phyloP scores from a whole-genome alignment of 192 early-diverging fungal genomes.

The Gaertneriomyces sp. region DNA sequence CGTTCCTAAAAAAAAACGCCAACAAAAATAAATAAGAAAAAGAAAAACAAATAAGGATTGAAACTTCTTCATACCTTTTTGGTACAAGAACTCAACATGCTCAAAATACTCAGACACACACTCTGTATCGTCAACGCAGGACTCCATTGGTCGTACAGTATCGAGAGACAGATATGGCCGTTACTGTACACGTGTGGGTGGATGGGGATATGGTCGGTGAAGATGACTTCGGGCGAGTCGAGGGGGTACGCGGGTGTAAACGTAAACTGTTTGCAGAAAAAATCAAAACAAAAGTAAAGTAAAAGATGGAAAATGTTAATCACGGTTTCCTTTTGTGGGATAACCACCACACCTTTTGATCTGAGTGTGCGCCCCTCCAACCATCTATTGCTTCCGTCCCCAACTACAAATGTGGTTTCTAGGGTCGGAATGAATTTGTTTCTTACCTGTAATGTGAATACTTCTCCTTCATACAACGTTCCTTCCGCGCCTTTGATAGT shows the following conservation, averaged over 20 bases:
- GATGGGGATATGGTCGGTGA: constrained; percentile 3
- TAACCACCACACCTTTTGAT: too few relatives aligned
- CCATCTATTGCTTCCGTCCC: background rate
- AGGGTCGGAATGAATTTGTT: background rate
- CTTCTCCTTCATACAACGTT: constrained; percentile 42
- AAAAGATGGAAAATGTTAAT: too few relatives aligned
- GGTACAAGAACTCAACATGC: constrained; percentile 86
- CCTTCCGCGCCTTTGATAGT: constrained; percentile 36
- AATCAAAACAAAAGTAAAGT: background rate
- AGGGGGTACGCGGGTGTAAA: constrained; percentile 47
- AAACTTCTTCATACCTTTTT: constrained; percentile 59
- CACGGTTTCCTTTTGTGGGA: too few relatives aligned
- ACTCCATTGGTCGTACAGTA: constrained; percentile 90
- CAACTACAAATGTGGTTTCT: background rate
- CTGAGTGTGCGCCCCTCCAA: too few relatives aligned
- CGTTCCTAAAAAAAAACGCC: constrained; percentile 29
- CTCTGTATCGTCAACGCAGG: constrained; percentile 87
- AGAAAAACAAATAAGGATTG: background rate
- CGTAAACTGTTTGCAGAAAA: constrained; percentile 32
- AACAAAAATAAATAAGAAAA: background rate
- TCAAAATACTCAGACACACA: constrained; percentile 84
- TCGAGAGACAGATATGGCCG: constrained; percentile 96
- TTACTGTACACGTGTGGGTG: constrained; percentile 52
- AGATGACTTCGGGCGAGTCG: constrained; percentile 45
- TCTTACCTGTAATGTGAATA: constrained; percentile 38